These are phyloP conservation scores for Aspergillus sp. DNA, from an alignment of 2,329 filamentous ascomycete genomes.

Conservation along the genomic window DNA sequence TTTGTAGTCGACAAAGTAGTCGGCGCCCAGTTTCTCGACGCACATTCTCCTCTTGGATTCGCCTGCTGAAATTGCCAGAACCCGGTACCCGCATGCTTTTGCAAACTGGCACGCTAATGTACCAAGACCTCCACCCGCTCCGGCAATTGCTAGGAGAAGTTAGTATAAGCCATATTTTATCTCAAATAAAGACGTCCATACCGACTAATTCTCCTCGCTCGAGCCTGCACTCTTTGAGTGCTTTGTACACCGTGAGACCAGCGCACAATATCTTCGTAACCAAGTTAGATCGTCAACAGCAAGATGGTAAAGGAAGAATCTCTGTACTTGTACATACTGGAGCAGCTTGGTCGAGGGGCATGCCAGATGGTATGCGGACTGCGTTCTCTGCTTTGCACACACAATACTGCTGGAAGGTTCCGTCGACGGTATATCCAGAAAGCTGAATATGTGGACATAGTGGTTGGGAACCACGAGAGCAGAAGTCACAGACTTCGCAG, in stretches of 20 bases:
- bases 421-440: slow-evolving; percentile 91
- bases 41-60: not conserved
- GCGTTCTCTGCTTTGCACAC: slow-evolving; percentile 85
- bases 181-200: slow-evolving; percentile 80
- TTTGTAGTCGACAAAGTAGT: not conserved
- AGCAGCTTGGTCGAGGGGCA: slow-evolving; percentile 72
- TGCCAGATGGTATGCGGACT: slow-evolving; percentile 75
- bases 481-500: slow-evolving; percentile 82
- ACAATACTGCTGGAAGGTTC: slow-evolving; percentile 89
- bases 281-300: too few relatives aligned
- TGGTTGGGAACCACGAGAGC: slow-evolving; percentile 76
- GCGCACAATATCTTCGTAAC: slow-evolving; percentile 67
- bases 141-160: slow-evolving; percentile 73
- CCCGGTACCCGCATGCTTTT: not conserved
- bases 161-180: slow-evolving; percentile 55
- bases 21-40: not conserved
- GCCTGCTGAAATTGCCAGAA: not conserved
- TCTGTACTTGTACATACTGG: slow-evolving; percentile 44
- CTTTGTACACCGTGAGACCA: slow-evolving; percentile 87
- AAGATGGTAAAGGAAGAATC: too few relatives aligned
- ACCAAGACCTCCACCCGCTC: not conserved
- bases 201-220: slow-evolving; percentile 76
- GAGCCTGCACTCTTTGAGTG: slow-evolving; percentile 78
- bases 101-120: not conserved
- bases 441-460: slow-evolving; percentile 74